A percentile compares a stretch with the other conserved stretches of the same genome.
Evolutionary conservation across 495 filamentous ascomycete species (phyloP).

Genomic region (Patellaria atrata): DNA sequence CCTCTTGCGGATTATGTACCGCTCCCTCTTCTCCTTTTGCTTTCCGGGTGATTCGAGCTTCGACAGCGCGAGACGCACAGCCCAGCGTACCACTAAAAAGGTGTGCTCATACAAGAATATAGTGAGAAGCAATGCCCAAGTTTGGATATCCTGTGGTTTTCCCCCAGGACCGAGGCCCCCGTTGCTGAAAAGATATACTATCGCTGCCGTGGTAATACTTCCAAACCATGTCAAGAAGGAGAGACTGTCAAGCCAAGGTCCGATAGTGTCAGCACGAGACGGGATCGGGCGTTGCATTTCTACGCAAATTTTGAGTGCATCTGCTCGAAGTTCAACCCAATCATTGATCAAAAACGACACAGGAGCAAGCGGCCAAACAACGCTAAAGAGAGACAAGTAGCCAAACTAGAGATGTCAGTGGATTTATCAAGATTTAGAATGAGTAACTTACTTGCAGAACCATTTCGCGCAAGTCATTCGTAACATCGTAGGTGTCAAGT

Average conservation of each 20-base stretch:
- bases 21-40: constrained; percentile 62
- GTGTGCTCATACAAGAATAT: constrained; percentile 81
- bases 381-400: constrained; percentile 85
- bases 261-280: constrained; percentile 79
- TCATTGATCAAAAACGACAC: constrained; percentile 89
- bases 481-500: constrained; percentile 73
- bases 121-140: constrained; percentile 70
- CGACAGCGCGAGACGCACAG: constrained; percentile 51
- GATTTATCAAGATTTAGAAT: neutral
- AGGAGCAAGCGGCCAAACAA: constrained; percentile 80
- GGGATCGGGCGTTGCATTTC: constrained; percentile 82
- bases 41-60: constrained; percentile 76
- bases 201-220: constrained; percentile 65
- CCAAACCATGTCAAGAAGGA: constrained; percentile 87
- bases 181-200: constrained; percentile 78
- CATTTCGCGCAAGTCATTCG: constrained; percentile 85
- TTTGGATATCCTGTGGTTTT: constrained; percentile 50
- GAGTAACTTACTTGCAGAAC: constrained; percentile 54
- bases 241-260: constrained; percentile 81
- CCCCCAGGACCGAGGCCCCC: constrained; percentile 43
- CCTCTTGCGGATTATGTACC: constrained; percentile 58
- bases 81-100: constrained; percentile 59
- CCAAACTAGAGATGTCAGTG: constrained; percentile 39
- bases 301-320: constrained; percentile 87
- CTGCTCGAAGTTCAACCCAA: constrained; percentile 87